Evolutionary conservation across 768 basidiomycete genomes (phyloP), one percentile per base, ranked within the genome.

Genomic region (Pleurotus platypus): DNA sequence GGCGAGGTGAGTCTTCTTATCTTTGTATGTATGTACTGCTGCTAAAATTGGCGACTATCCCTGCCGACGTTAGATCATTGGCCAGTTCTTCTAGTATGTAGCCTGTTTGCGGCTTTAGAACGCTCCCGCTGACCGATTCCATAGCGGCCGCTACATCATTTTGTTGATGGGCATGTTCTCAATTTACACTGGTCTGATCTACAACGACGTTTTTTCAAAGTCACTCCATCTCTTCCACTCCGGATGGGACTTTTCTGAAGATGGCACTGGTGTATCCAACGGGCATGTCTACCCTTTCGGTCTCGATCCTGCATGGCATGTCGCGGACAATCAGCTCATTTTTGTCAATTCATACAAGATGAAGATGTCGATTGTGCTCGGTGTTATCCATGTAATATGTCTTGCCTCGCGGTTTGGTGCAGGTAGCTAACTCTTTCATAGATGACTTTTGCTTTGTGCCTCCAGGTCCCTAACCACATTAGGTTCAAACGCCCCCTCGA

Each of bases 321-420:
- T 87, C 16, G 82, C 95, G 4, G 91, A 92, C 62, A 99, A 99
- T 67, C 79, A 78, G 1, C 80, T 99, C 58, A 86, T 97, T 43
- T 99, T 98, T 73, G 90, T 89, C 53, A 99, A 99, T 73, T 98
- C 95, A 39, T 96, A 96, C 78, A 99, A 98, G 86, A 99, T 99
- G 97, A 98, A 99, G 78, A 94, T 98, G 93, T 91, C 93, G 18
- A 87, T 99, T 66, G 84, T 98, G 37, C 72, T 99, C 54, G 97
- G 97, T 70, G 95, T 99, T 62, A 90, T 90, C 58, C 96, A 99
- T 71, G 96, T 98, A 45, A 16, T 45, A 16, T 45, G 75, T 74
- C 50, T 48, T 15, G 46, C 47, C 38, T 27, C 56, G 16, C 18
- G 60, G 39, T 60, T 35, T 20, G 46, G 37, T 42, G 45, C 38